These are phyloP conservation scores for Acer yangbiense DNA, from an alignment of 345 rosid genomes.

Conservation along the genomic window DNA sequence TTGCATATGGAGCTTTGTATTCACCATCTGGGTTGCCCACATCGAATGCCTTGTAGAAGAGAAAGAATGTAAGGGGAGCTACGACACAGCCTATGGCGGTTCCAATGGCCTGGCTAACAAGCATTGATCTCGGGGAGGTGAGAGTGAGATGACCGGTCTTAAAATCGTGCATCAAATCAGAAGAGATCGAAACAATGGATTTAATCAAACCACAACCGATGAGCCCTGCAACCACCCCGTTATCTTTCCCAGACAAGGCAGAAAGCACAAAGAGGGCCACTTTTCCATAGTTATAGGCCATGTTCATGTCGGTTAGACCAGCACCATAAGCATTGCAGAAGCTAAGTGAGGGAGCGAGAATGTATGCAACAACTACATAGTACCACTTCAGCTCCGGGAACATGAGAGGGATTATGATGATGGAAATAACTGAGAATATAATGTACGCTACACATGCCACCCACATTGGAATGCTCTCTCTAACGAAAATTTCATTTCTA, in stretches of 20 bases:
- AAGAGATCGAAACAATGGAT: constrained; percentile 81
- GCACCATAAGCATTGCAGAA: constrained; percentile 98
- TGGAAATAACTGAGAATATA: constrained; percentile 66
- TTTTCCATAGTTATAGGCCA: constrained; percentile 94
- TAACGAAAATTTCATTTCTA: constrained; percentile 62
- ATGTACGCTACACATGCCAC: constrained; percentile 70
- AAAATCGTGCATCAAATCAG: constrained; percentile 95
- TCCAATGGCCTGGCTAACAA: constrained; percentile 83
- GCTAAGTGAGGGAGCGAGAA: constrained; percentile 84
- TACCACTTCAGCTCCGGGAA: constrained; percentile 94
- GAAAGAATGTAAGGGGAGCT: constrained; percentile 81
- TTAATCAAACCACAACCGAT: constrained; percentile 90
- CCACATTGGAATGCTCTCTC: constrained; percentile 85
- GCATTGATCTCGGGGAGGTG: constrained; percentile 92
- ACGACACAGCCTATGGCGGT: constrained; percentile 84
- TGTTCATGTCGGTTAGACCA: constrained; percentile 95
- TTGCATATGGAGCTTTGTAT: constrained; percentile 94
- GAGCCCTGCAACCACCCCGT: constrained; percentile 86
- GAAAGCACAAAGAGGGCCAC: constrained; percentile 87
- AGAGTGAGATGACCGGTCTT: constrained; percentile 88
- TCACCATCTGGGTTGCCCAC: constrained; percentile 90
- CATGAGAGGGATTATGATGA: constrained; percentile 73
- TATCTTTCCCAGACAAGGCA: constrained; percentile 58
- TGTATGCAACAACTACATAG: constrained; percentile 79
- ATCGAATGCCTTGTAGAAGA: constrained; percentile 88